Conservation (phyloP, 192 early-diverging fungal species). For the Lunasporangiospora selenospora region DNA sequence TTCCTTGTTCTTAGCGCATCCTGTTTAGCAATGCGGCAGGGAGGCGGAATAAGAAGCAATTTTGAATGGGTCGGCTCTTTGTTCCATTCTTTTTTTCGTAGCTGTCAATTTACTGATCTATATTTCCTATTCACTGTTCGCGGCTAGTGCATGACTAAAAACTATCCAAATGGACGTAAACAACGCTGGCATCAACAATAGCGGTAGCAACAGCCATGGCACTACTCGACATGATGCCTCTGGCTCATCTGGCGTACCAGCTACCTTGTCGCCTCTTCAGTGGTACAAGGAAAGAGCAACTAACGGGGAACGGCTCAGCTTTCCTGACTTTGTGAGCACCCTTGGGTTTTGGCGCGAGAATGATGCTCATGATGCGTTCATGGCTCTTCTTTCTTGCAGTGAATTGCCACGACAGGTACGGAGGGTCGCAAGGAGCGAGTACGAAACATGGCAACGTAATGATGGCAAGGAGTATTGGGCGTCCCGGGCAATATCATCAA, state of each 20-base stretch:
- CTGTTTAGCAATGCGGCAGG: constrained; percentile 19
- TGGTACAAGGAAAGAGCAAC: constrained; percentile 7
- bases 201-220: background rate
- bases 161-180: constrained; percentile 1
- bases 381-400: constrained; percentile 8
- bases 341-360: constrained; percentile 16
- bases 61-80: constrained; percentile 3
- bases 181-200: constrained; percentile 6
- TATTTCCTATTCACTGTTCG: background rate
- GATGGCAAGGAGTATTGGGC: constrained; percentile 26
- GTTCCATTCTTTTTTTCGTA: constrained; percentile 1
- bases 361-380: constrained; percentile 18
- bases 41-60: constrained; percentile 11
- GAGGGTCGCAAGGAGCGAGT: constrained; percentile 9
- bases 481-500: constrained; percentile 17
- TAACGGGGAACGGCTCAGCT: constrained; percentile 2
- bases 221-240: background rate
- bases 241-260: background rate
- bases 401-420: constrained; percentile 6
- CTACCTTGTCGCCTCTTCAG: constrained; percentile 9
- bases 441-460: constrained; percentile 21
- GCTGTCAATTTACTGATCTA: background rate
- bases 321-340: constrained; percentile 11
- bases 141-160: background rate
- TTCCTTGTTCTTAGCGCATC: constrained; percentile 15